These are phyloP conservation scores for Lactifluus pinguis DNA, from an alignment of 768 basidiomycete genomes.

Conservation along the genomic window DNA sequence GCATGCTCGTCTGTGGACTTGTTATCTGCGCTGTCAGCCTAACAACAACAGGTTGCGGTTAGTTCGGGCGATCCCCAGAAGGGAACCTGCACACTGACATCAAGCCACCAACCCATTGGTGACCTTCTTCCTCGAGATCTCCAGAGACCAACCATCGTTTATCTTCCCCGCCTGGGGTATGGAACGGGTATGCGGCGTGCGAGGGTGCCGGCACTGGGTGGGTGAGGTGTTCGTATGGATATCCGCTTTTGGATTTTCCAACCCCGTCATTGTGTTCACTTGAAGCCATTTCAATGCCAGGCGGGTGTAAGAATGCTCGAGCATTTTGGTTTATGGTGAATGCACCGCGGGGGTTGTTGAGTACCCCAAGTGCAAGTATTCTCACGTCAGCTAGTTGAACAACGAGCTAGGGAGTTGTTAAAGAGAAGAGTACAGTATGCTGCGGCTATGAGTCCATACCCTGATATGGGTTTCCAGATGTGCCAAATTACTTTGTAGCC, in stretches of 20 bases:
- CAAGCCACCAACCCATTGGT: conserved; percentile 64
- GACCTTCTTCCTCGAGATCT: conserved; percentile 47
- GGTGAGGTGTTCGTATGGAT: conserved; percentile 32
- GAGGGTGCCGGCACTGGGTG: conserved; percentile 48
- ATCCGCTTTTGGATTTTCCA: neutral
- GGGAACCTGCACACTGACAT: conserved; percentile 36
- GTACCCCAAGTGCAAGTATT: conserved; percentile 61
- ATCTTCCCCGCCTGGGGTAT: conserved; percentile 62
- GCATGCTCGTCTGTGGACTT: conserved; percentile 34
- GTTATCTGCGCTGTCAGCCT: conserved; percentile 59
- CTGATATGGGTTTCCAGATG: conserved; percentile 59
- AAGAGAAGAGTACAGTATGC: neutral
- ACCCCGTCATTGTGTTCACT: neutral
- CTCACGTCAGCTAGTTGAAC: conserved; percentile 64
- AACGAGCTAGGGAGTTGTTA: conserved; percentile 41
- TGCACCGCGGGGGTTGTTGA: conserved; percentile 46
- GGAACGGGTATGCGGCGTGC: conserved; percentile 62
- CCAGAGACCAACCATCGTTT: conserved; percentile 49
- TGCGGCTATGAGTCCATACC: conserved; percentile 32
- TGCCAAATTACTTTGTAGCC: conserved; percentile 57
- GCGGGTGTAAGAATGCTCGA: conserved; percentile 57
- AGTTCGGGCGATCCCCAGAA: neutral
- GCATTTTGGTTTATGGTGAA: conserved; percentile 60
- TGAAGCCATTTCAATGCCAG: conserved; percentile 40
- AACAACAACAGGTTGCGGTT: neutral